Base-by-base conservation (phyloP, 83 land plant genomes). In the Thuja plicata region DNA sequence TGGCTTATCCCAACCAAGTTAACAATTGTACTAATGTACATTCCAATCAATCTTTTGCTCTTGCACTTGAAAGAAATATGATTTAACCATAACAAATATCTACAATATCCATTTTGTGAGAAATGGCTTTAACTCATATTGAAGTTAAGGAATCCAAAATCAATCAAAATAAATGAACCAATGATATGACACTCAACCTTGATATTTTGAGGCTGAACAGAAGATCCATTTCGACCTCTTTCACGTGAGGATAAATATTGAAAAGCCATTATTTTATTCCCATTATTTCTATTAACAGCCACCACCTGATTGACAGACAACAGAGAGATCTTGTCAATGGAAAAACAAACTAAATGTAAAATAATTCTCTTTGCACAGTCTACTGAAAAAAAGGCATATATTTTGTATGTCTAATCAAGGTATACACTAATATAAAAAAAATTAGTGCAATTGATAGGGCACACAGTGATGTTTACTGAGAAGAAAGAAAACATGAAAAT, bases 201-300 rank as follows among this genome's bases (percentile, higher is more conserved):
- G 78, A 96, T 91, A 38, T 82, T 96, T 32, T 93, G 92, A 13
- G 92, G 13, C 50, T 89, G 71, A 24, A 96, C 81, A 82, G 90
- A 57, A 77, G 94, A 91, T 86, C 95, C 97, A 90, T 90, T 96
- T 76, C 95, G 90, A 11, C 99, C 99, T 90, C 97, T 95, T 91
- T 95, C 98, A 73, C 99, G 92, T 76, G 99, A 96, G 85, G 97
- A 95, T 80, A 98, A 87, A 55, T 95, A 93, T 87, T 98, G 99
- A 66, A 98, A 98, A 76, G 98, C 93, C 94, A 94, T 89, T 40
- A 97, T 90, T 84, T 94, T 97, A 89, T 91, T 91, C 57, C 92
- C 93, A 88, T 95, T 95, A 85, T 88, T 92, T 89, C 99, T 93
- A 89, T 98, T 96, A 84, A 98, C 88, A 37, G 97, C 99, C 89